These are phyloP conservation scores for Schizonepeta tenuifolia DNA, from an alignment of 257 asterid genomes.

Conservation along the genomic window DNA sequence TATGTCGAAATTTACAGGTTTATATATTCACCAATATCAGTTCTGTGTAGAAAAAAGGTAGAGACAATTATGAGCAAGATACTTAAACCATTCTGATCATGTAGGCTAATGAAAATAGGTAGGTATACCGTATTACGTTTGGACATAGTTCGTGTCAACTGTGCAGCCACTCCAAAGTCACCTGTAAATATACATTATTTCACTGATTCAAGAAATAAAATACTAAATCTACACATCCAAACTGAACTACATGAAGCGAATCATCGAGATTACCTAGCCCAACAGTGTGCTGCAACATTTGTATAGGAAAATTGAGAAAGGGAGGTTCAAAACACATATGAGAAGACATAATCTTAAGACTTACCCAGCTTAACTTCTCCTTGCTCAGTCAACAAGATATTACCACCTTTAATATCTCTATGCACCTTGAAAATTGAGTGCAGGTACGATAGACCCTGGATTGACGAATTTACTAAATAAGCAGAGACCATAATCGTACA, in stretches of 20 bases:
- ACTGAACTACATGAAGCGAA: slow-evolving; percentile 21
- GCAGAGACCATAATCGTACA: slow-evolving; percentile 31
- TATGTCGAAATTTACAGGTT: slow-evolving; percentile 15
- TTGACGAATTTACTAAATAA: slow-evolving; percentile 27
- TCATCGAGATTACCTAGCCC: slow-evolving; percentile 19
- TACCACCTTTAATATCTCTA: slow-evolving; percentile 99
- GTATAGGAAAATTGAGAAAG: slow-evolving; percentile 20
- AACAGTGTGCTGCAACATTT: slow-evolving; percentile 24
- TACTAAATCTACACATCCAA: slow-evolving; percentile 19
- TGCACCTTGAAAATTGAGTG: slow-evolving; percentile 99
- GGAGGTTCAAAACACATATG: slow-evolving; percentile 14
- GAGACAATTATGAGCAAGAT: slow-evolving; percentile 11
- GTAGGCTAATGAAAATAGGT: slow-evolving; percentile 23
- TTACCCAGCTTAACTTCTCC: slow-evolving; percentile 98
- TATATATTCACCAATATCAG: slow-evolving; percentile 14
- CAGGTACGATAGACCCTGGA: slow-evolving; percentile 92
- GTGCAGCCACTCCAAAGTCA: slow-evolving; percentile 99
- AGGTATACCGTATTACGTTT: slow-evolving; percentile 90
- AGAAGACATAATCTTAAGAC: slow-evolving; percentile 41
- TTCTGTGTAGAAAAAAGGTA: slow-evolving; percentile 24
- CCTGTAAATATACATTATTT: slow-evolving; percentile 54
- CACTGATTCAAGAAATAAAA: slow-evolving; percentile 24
- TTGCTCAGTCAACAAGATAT: slow-evolving; percentile 90
- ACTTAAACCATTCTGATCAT: slow-evolving; percentile 18
- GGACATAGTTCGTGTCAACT: slow-evolving; percentile 98